Base-by-base conservation (phyloP, 2,329 filamentous ascomycete species). In the Curvularia hawaiiensis region DNA sequence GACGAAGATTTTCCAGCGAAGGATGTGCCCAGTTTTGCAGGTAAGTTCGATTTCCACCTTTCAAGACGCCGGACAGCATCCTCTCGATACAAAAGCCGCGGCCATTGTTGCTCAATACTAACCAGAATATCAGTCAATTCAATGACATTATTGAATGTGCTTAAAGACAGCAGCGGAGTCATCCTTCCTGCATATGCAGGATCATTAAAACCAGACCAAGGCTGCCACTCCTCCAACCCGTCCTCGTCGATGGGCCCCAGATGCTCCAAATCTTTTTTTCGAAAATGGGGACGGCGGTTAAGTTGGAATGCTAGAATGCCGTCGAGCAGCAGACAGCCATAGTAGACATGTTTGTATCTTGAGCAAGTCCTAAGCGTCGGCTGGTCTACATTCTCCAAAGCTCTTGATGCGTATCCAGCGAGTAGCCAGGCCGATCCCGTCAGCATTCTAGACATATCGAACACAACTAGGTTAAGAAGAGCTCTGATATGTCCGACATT, bases 171-270 rank as follows among this genome's bases (percentile, higher is more conserved):
- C 12, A 81, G 63, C 6, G 75, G 75, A 22, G 63, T 62, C 44
- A 68, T 64, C 43, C 65, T 62, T 31, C 61, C 59, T 38, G 62
- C 58, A 38, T 55, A 53, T n/a, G 56, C 52, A 31, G 55, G 48
- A 35, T 40, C 77, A 58, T 80, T 40, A 31, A 58, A 79, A 26
- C 86, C 84, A 18, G 81, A 80, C 89, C 89, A 92, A 1, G 87
- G 85, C 62, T 89, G 86, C 89, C 89, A 91, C 75, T 91, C 88
- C 67, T 91, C 89, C 20, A 88, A 76, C 1, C 87, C 87, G 64
- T 90, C 86, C 71, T 90, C 87, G 26, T 85, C 80, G 2, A 89
- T 77, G 3, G 76, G 73, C 10, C 82, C 81, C 30, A 81, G 69
- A 38, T 75, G 72, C n/a, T 78, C 73, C 26, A 85, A 70, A 50